Evolutionary conservation across 176 grass and related monocot species (phyloP), one percentile per base, ranked within the genome.

Genomic region (Chrysopogon serrulatus): DNA sequence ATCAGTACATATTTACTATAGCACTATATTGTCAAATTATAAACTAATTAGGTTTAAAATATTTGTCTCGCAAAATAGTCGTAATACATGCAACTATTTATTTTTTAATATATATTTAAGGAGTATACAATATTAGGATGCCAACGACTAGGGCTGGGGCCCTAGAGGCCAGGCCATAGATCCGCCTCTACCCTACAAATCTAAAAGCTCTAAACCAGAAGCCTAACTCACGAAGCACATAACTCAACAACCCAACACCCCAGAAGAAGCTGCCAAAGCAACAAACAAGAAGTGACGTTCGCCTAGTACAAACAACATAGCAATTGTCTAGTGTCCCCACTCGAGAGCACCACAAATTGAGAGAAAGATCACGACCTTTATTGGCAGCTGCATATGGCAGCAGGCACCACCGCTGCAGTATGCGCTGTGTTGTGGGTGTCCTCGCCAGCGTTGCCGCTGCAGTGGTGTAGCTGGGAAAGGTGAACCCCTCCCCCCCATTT

Each of bases 341-440:
- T 30, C 53, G 79, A 74, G n/a, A n/a, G n/a, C 6, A 64, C 79
- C 53, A 37, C 79, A 40, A 80, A 68, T 68, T 73, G 68, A 75
- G 84, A 74, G 75, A 86, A 90, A 90, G 84, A 86, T 83, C 88
- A n/a, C n/a, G n/a, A 48, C 82, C 37, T 90, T 90, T 87, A 83
- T 68, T 47, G 68, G 68, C 49, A 40, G 77, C 68, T 61, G 68
- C 84, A 83, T 74, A 83, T 2, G 30, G 32, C 7, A 15, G 64
- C 76, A 35, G 56, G 83, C 78, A 26, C 72, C 82, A 74, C 57
- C 57, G n/a, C 47, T 33, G 23, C 49, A n/a, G n/a, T n/a, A n/a
- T 31, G 59, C 71, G 45, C 68, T 27, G 39, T 17, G 26, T 78
- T 82, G 82, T 45, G 88, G 60, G 35, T 40, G 88, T 69, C 79